A percentile compares a stretch with the other conserved stretches of the same genome.
phyloP scores from a whole-genome alignment of 768 basidiomycete genomes.

The Cytidiella melzeri region DNA sequence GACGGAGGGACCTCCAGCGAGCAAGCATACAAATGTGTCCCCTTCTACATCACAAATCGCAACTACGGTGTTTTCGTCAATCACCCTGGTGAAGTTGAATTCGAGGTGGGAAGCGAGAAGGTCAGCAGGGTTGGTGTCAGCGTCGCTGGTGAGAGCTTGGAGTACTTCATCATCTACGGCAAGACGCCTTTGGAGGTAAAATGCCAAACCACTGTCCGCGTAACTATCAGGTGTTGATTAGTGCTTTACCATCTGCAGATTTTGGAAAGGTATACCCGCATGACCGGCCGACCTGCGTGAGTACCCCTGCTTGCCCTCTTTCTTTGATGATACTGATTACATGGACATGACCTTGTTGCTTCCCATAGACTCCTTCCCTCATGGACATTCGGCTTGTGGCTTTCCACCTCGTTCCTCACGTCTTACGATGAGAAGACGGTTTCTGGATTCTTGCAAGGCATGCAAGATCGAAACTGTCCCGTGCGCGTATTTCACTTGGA shows the following conservation, averaged over 20 bases:
- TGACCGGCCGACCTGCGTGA: slow-evolving; percentile 59
- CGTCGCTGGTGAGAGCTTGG: slow-evolving; percentile 54
- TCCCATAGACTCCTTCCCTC: slow-evolving; percentile 49
- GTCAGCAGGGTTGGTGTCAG: slow-evolving; percentile 59
- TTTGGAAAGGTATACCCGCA: slow-evolving; percentile 52
- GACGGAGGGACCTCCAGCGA: slow-evolving; percentile 72
- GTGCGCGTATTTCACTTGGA: slow-evolving; percentile 74
- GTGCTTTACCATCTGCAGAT: no score
- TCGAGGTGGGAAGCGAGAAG: slow-evolving; percentile 65
- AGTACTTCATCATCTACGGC: slow-evolving; percentile 70
- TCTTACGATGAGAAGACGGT: slow-evolving; percentile 65
- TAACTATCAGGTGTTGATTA: no score
- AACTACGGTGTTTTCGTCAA: slow-evolving; percentile 76
- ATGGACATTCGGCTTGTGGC: slow-evolving; percentile 76
- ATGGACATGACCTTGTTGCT: slow-evolving; percentile 3
- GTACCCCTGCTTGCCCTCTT: slow-evolving; percentile 8
- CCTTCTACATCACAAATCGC: slow-evolving; percentile 64
- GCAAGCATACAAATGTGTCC: slow-evolving; percentile 62
- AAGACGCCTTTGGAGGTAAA: slow-evolving; percentile 56
- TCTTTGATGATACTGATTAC: slow-evolving; percentile 2
- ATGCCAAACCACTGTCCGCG: neutral
- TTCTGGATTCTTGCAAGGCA: slow-evolving; percentile 62
- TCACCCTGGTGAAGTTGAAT: slow-evolving; percentile 69
- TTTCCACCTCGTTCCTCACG: slow-evolving; percentile 73
- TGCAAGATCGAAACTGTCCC: slow-evolving; percentile 54